Evolutionary conservation across 202 grass and related monocot species (phyloP), one percentile per base, ranked within the genome.

Genomic region (Brachypodium distachyon): DNA sequence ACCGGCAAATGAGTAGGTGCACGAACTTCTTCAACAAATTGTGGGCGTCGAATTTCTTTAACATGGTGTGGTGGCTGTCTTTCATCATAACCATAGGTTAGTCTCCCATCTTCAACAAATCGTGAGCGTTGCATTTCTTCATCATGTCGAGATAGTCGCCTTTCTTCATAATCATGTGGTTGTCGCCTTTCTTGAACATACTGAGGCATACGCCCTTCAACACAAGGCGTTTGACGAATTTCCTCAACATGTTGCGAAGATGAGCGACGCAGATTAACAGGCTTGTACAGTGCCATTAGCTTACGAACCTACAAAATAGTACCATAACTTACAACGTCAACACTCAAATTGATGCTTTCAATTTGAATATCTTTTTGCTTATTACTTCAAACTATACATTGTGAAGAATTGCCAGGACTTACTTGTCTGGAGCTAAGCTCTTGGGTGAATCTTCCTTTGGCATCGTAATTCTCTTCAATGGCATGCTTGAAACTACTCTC

Each of bases 401-500:
- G 29, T n/a, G 25, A 83, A 73, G 18, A 33, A 52, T 44, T 12
- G 14, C 6, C 12, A 23, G 14, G 40, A 76, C 80, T 81, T 78
- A 95, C 91, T 80, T 98, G 96, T 79, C 59, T 89, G 67, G 65
- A 34, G 80, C 37, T 95, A 2, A 98, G 87, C 61, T 95, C 77
- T 68, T 86, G 87, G 65, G 52, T 83, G 62, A 98, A 98, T 71
- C 86, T 98, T 27, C 83, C 84, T 38, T 85, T 95, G 43, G 87
- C 70, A 70, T 19, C 26, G 54, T 98, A 98, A 56, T 98, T 98
- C 38, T 98, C 96, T 67, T 83, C 73, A 66, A 95, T 95, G 62
- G 96, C 89, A 46, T 88, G 67, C 81, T 78, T 95, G 61, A 95
- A 95, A 78, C 52, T 86, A 76, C 80, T 79, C 83, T 98, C 96